Conservation (phyloP, 2,329 filamentous ascomycete genomes). For the Pseudocercospora vitis region DNA sequence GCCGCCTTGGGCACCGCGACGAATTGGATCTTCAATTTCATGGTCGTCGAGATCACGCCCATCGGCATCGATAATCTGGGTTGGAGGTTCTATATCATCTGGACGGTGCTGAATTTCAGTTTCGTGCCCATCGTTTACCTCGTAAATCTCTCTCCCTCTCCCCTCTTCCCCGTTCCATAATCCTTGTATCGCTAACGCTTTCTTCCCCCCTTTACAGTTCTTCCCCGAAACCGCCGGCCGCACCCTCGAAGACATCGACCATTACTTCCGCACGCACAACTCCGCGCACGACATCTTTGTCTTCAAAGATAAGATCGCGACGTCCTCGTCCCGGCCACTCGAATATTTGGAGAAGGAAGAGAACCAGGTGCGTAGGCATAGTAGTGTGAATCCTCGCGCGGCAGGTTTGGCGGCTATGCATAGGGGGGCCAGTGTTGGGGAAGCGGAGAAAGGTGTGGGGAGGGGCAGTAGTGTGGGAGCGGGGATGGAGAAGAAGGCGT, state of each 20-base stretch:
- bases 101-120: slow-evolving; percentile 51
- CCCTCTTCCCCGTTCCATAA: slow-evolving; percentile 5
- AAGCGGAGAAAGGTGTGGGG: slow-evolving; percentile 10
- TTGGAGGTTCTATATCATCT: slow-evolving; percentile 46
- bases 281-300: slow-evolving; percentile 43
- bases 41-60: slow-evolving; percentile 41
- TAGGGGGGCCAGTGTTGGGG: slow-evolving; percentile 7
- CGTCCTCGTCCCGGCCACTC: slow-evolving; percentile 47
- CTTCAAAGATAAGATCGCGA: slow-evolving; percentile 50
- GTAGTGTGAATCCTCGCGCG: slow-evolving; percentile 38
- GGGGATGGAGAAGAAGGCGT: too few species aligned
- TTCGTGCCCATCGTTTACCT: slow-evolving; percentile 52
- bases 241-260: slow-evolving; percentile 38
- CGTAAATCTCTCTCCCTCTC: slow-evolving; percentile 1
- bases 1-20: slow-evolving; percentile 52
- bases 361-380: slow-evolving; percentile 38
- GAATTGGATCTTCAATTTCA: slow-evolving; percentile 52
- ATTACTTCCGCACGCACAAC: slow-evolving; percentile 30
- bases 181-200: background rate
- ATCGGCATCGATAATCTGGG: slow-evolving; percentile 33
- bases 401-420: slow-evolving; percentile 26
- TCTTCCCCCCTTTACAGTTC: slow-evolving; percentile 16
- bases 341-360: slow-evolving; percentile 52
- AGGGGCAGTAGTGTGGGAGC: slow-evolving; percentile 1
- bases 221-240: slow-evolving; percentile 38